Conservation (phyloP, 805 yeast genomes). For the Teunomyces barrocoloradensis region DNA sequence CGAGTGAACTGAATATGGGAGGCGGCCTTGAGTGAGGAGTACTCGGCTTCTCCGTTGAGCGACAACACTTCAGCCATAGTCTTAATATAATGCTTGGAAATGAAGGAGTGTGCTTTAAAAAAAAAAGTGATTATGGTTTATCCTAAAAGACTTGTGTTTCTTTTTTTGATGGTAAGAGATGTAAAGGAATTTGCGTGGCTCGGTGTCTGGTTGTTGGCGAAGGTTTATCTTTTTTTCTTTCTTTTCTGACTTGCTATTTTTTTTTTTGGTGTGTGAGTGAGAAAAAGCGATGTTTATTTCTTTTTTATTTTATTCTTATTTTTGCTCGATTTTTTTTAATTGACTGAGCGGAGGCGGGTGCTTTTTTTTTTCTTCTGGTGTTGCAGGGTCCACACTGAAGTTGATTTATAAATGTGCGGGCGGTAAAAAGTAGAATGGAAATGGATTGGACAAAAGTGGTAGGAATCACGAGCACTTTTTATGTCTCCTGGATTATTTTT, state of each 20-base stretch:
- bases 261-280: background rate
- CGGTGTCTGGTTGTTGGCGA: background rate
- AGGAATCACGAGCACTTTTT: too few species aligned
- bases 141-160: too few species aligned
- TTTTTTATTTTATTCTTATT: background rate
- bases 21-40: conserved; percentile 1
- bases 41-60: conserved; percentile 2
- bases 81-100: background rate
- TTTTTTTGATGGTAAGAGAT: too few species aligned
- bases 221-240: background rate
- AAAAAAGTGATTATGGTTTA: too few species aligned
- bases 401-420: too few species aligned
- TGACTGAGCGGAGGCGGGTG: too few species aligned
- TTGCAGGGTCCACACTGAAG: too few species aligned
- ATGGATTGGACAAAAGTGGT: too few species aligned
- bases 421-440: too few species aligned
- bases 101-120: background rate
- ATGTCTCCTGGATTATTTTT: too few species aligned
- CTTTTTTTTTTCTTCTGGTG: too few species aligned
- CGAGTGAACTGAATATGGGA: conserved; percentile 1
- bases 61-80: conserved; percentile 19
- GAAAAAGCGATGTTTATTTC: background rate
- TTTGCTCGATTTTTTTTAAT: background rate
- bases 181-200: background rate
- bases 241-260: background rate